A percentile compares a stretch with the other conserved stretches of the same genome.
These are phyloP conservation scores for Cladophialophora carrionii DNA, from an alignment of 2,329 filamentous ascomycete genomes.

Conservation along the genomic window DNA sequence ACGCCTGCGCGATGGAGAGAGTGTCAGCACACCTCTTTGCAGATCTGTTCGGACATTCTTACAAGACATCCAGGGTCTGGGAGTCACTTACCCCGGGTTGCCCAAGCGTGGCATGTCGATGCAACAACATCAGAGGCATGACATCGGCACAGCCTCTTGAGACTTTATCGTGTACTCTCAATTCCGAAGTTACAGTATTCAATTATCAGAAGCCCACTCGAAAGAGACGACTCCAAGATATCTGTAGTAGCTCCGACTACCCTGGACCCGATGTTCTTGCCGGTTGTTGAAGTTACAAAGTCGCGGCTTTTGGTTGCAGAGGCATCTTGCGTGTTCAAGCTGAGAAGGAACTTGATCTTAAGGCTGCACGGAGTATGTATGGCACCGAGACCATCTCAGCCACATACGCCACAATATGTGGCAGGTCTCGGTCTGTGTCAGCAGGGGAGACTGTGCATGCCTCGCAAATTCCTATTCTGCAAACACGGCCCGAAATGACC, in stretches of 20 bases:
- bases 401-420: not conserved
- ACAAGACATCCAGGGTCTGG: constrained; percentile 1
- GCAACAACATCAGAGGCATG: not conserved
- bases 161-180: not conserved
- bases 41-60: constrained; percentile 13
- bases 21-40: constrained; percentile 9
- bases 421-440: not conserved
- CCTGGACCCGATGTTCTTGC: no score
- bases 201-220: not conserved
- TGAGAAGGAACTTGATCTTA: not conserved
- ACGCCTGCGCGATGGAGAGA: constrained; percentile 5
- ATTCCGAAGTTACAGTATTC: not conserved
- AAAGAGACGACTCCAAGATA: not conserved
- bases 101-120: not conserved
- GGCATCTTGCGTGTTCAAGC: not conserved
- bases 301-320: no score
- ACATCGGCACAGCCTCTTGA: not conserved
- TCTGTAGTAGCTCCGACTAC: not conserved
- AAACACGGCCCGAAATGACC: not conserved
- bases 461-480: not conserved
- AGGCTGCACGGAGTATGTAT: not conserved
- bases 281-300: no score
- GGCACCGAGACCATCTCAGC: not conserved
- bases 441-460: not conserved
- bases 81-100: not conserved